Evolutionary conservation across 257 asterid species (phyloP).

Genomic region (Solanum clarkiae): DNA sequence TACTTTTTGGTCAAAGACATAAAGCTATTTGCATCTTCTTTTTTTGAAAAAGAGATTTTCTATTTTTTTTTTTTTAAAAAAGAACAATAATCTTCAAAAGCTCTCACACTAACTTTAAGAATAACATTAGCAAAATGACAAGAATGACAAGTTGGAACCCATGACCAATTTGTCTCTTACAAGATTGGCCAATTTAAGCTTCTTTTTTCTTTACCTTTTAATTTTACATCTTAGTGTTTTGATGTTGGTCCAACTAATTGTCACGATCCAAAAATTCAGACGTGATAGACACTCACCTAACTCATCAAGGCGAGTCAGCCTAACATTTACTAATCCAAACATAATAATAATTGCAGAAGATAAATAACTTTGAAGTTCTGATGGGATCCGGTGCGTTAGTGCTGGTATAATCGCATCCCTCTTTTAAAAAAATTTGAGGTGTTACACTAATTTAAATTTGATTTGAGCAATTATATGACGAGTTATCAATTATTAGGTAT

Average conservation of each 20-base stretch:
- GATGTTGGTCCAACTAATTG: neutral
- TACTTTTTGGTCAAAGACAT: neutral
- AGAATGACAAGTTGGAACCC: neutral
- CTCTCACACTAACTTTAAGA: neutral
- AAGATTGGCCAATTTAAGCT: neutral
- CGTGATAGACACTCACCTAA: too few relatives aligned
- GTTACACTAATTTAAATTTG: too few relatives aligned
- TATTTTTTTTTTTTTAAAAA: neutral
- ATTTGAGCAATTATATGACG: too few relatives aligned
- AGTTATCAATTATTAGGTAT: neutral
- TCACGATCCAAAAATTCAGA: too few relatives aligned
- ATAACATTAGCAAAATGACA: neutral
- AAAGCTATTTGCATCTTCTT: neutral
- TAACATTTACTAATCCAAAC: too few relatives aligned
- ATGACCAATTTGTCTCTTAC: neutral
- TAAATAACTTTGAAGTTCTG: too few relatives aligned
- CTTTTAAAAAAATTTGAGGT: too few relatives aligned
- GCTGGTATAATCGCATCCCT: too few relatives aligned
- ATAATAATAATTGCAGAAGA: too few relatives aligned
- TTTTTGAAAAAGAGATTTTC: neutral
- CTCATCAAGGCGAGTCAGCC: too few relatives aligned
- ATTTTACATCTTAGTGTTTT: neutral
- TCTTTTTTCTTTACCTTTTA: neutral
- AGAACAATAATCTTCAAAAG: neutral
- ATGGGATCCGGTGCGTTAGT: too few relatives aligned